Percentiles rank a stretch among this genome's conserved stretches.
Conservation (phyloP, 345 rosid species). For the Salix koriyanagi region DNA sequence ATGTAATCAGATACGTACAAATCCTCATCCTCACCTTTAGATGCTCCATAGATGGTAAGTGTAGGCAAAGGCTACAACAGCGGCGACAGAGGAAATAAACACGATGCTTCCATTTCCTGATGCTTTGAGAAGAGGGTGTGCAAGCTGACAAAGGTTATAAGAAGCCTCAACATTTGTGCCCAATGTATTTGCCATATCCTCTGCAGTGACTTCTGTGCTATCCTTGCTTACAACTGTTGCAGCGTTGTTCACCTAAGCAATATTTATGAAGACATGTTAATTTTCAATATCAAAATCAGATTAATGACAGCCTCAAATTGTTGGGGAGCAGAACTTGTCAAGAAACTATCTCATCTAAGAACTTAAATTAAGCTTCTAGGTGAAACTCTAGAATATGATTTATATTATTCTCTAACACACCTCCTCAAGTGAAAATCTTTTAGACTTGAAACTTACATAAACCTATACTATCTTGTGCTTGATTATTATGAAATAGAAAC, state of each 20-base stretch:
- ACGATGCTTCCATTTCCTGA: conserved; percentile 7
- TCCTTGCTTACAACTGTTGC: background rate
- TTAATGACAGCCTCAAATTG: too few relatives aligned
- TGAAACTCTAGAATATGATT: too few relatives aligned
- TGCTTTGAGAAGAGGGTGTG: conserved; percentile 8
- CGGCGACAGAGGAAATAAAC: conserved; percentile 7
- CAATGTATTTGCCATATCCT: conserved; percentile 8
- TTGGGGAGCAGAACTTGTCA: background rate
- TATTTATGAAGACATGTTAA: too few relatives aligned
- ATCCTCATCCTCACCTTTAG: conserved; percentile 12
- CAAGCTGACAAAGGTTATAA: conserved; percentile 14
- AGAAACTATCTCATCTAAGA: too few relatives aligned
- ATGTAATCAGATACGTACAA: too few relatives aligned
- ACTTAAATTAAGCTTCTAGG: too few relatives aligned
- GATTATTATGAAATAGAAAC: too few relatives aligned
- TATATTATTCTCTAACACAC: too few relatives aligned
- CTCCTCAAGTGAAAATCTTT: too few relatives aligned
- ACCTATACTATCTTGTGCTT: too few relatives aligned
- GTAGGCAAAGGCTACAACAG: background rate
- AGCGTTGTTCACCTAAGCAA: conserved; percentile 13
- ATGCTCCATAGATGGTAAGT: conserved; percentile 5
- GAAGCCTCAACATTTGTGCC: conserved; percentile 17
- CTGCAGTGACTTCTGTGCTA: background rate
- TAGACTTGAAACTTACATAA: too few relatives aligned
- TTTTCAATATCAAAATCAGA: too few relatives aligned